phyloP scores from a whole-genome alignment of 2,329 filamentous ascomycete species.

The Fusarium falciforme region DNA sequence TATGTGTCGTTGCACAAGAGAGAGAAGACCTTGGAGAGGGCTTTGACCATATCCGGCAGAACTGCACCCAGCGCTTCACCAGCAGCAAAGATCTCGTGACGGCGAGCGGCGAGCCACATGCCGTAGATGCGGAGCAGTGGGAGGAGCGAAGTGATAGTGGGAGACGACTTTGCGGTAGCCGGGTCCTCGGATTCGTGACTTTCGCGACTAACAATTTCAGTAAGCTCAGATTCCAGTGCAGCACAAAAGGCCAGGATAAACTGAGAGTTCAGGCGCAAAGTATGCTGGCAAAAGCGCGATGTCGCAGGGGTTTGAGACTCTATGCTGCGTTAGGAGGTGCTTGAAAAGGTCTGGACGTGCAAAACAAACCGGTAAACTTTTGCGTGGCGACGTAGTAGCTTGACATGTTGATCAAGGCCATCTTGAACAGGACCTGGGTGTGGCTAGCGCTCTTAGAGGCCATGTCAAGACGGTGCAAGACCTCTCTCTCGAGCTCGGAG shows the following conservation, averaged over 20 bases:
- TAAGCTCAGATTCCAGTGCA: slow-evolving; percentile 76
- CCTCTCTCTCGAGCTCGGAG: slow-evolving; percentile 85
- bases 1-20: slow-evolving; percentile 60
- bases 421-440: slow-evolving; percentile 76
- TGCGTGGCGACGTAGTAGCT: slow-evolving; percentile 76
- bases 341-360: not conserved
- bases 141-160: slow-evolving; percentile 57
- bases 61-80: slow-evolving; percentile 58
- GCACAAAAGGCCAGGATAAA: slow-evolving; percentile 80
- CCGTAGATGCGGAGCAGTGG: slow-evolving; percentile 65
- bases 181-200: slow-evolving; percentile 36
- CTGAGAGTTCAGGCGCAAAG: slow-evolving; percentile 81
- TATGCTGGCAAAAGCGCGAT: slow-evolving; percentile 69
- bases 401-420: slow-evolving; percentile 87
- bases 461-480: slow-evolving; percentile 80
- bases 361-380: slow-evolving; percentile 49
- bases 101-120: slow-evolving; percentile 63
- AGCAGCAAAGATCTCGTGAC: slow-evolving; percentile 59
- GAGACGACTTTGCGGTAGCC: slow-evolving; percentile 48
- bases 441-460: slow-evolving; percentile 77
- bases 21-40: slow-evolving; percentile 59
- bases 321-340: slow-evolving; percentile 37
- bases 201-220: slow-evolving; percentile 54
- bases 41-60: slow-evolving; percentile 59
- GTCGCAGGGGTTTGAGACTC: slow-evolving; percentile 59